phyloP scores from a whole-genome alignment of 768 basidiomycete genomes.

The Kwoniella botswanensis region DNA sequence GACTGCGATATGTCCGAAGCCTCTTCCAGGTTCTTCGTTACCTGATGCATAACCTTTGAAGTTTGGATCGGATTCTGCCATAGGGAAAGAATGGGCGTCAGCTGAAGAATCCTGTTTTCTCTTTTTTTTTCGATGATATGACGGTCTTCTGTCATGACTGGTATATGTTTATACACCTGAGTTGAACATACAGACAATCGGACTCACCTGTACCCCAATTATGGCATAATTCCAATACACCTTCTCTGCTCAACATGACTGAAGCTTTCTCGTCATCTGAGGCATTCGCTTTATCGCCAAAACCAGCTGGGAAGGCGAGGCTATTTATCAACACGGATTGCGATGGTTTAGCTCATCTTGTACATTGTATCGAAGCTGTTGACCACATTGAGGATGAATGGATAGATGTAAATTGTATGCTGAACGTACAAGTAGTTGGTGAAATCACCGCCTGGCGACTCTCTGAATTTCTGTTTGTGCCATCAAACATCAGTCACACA shows the following conservation, averaged over 20 bases:
- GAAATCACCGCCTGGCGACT: conserved; percentile 42
- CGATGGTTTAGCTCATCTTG: too few species aligned
- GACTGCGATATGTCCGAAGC: conserved; percentile 88
- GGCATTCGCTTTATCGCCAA: conserved; percentile 63
- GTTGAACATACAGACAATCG: background rate
- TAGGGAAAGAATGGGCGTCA: too few species aligned
- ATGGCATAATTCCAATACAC: conserved; percentile 60
- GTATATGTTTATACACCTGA: background rate
- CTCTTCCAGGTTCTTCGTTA: conserved; percentile 78
- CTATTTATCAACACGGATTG: too few species aligned
- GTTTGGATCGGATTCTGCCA: conserved; percentile 68
- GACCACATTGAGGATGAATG: too few species aligned
- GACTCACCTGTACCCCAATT: conserved; percentile 51
- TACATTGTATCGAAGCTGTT: too few species aligned
- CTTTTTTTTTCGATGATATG: background rate
- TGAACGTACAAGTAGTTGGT: conserved; percentile 49
- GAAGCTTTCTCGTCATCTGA: conserved; percentile 65
- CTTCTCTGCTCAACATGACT: conserved; percentile 68
- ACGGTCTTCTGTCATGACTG: too few species aligned
- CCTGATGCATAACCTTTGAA: conserved; percentile 86
- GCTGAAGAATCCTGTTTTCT: background rate
- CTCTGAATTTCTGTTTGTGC: conserved; percentile 34
- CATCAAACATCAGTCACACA: background rate
- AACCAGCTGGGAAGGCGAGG: conserved; percentile 67
- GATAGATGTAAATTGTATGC: too few species aligned